These are phyloP conservation scores for Capsella bursapastoris DNA, from an alignment of 345 rosid species.

Conservation along the genomic window DNA sequence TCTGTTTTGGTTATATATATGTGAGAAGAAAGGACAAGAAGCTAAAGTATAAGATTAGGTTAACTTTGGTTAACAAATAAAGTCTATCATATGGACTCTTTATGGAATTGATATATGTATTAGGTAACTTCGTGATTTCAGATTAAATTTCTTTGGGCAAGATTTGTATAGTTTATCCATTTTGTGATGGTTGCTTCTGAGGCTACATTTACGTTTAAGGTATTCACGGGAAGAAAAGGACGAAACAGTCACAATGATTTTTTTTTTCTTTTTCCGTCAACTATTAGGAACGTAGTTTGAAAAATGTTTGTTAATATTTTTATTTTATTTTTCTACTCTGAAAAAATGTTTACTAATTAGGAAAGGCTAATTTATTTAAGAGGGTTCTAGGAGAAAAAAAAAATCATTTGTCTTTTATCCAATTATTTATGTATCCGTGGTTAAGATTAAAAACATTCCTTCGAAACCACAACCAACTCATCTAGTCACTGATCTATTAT, in stretches of 20 bases:
- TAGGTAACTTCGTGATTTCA: constrained; percentile 33
- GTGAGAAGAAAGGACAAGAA: constrained; percentile 33
- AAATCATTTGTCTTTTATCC: not conserved
- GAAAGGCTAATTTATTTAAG: no score
- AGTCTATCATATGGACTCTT: not conserved
- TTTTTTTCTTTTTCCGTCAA: not conserved
- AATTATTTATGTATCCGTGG: not conserved
- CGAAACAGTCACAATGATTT: not conserved
- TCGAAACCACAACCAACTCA: not conserved
- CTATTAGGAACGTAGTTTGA: no score
- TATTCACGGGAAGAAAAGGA: constrained; percentile 25
- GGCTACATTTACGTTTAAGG: constrained; percentile 1
- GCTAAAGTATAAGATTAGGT: constrained; percentile 40
- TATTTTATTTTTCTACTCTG: no score
- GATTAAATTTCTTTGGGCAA: not conserved
- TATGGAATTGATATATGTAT: constrained; percentile 14
- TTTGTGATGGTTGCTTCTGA: constrained; percentile 11
- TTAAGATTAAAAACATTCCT: not conserved
- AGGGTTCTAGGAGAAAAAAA: no score
- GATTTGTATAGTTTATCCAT: not conserved
- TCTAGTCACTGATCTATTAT: not conserved
- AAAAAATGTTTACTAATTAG: no score
- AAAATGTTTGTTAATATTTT: no score
- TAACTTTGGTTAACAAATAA: not conserved
- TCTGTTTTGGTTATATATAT: constrained; percentile 3